A percentile compares a stretch with the other conserved stretches of the same genome.
Evolutionary conservation across 257 asterid genomes (phyloP).

Genomic region (Capsicum baccatum): DNA sequence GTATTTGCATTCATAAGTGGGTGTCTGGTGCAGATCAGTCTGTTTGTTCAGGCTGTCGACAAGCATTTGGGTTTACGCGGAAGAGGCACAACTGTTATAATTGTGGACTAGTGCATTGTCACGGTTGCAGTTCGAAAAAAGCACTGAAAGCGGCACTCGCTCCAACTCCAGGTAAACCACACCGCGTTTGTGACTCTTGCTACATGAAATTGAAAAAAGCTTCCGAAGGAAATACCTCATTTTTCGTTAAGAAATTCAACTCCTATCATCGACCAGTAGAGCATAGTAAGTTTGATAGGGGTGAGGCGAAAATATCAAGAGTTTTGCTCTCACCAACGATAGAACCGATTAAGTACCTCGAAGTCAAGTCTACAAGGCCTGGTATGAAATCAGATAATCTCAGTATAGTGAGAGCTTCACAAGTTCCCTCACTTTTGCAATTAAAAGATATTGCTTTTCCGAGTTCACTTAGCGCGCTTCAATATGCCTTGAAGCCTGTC

Average conservation of each 20-base stretch:
- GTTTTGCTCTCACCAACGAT: constrained; percentile 64
- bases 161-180: constrained; percentile 95
- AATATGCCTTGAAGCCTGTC: constrained; percentile 74
- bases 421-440: constrained; percentile 86
- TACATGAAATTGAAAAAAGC: constrained; percentile 70
- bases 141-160: constrained; percentile 86
- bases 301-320: constrained; percentile 57
- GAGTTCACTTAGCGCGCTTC: constrained; percentile 91
- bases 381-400: constrained; percentile 52
- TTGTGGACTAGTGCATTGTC: constrained; percentile 92
- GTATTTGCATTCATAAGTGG: constrained; percentile 92
- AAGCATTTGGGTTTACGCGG: constrained; percentile 87
- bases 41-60: constrained; percentile 77
- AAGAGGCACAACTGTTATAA: constrained; percentile 86
- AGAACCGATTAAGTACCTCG: constrained; percentile 88
- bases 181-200: constrained; percentile 89
- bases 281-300: constrained; percentile 49
- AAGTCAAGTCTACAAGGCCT: constrained; percentile 61
- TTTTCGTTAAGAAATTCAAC: constrained; percentile 50
- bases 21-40: constrained; percentile 93
- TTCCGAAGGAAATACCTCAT: constrained; percentile 52
- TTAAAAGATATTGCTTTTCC: constrained; percentile 91
- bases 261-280: constrained; percentile 57
- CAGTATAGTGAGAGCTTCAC: constrained; percentile 79
- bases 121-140: constrained; percentile 89